Evolutionary conservation across 192 early-diverging fungal genomes (phyloP).

Genomic region (Backusella macrospora): DNA sequence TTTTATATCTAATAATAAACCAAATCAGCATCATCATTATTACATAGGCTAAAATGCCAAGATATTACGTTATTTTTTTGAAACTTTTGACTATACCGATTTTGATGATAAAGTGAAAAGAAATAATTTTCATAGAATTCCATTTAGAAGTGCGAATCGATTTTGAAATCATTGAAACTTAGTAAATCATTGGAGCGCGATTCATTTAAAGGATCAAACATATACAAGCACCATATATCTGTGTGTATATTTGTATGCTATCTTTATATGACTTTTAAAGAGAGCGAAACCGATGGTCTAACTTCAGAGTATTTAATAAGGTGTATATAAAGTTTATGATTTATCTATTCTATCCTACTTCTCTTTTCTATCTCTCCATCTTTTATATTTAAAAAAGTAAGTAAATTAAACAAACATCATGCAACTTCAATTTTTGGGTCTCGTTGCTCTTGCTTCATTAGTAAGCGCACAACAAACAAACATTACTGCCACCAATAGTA

Average conservation of each 20-base stretch:
- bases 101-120: neutral
- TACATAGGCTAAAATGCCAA: neutral
- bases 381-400: neutral
- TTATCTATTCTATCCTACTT: neutral
- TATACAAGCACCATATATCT: neutral
- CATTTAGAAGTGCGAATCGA: neutral
- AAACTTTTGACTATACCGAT: neutral
- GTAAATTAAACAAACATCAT: neutral
- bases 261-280: neutral
- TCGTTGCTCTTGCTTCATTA: constrained; percentile 6
- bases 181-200: neutral
- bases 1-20: neutral
- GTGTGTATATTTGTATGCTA: no score
- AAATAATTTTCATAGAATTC: neutral
- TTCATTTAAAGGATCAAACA: neutral
- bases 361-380: neutral
- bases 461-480: constrained; percentile 2
- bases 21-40: neutral
- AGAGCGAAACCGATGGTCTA: constrained; percentile 5
- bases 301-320: neutral
- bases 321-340: neutral
- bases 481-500: neutral
- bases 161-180: neutral
- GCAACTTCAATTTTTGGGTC: constrained; percentile 10
- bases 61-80: neutral